Conservation (phyloP, 179 eudicot species). For the Heliamphora pulchella region DNA sequence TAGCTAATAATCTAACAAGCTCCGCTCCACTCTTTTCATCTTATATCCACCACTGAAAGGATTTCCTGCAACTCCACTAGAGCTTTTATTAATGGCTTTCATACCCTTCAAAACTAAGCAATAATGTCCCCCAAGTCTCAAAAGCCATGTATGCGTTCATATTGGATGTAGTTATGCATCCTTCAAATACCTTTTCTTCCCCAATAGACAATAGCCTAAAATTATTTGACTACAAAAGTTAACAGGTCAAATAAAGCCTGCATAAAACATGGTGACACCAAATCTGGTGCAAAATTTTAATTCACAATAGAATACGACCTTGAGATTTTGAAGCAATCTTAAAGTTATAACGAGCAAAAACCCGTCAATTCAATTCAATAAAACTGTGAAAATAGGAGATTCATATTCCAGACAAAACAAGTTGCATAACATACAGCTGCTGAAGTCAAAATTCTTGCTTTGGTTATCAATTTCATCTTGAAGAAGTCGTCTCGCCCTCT, state of each 20-base stretch:
- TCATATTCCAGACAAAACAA: conserved; percentile 12
- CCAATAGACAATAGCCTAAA: no score
- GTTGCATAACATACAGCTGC: conserved; percentile 40
- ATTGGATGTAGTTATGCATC: not conserved
- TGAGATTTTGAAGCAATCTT: not conserved
- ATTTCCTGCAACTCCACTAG: not conserved
- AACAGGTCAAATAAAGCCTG: not conserved
- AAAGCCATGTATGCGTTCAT: not conserved
- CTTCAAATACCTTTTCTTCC: not conserved
- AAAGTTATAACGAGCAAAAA: not conserved
- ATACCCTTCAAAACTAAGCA: not conserved
- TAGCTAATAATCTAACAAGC: not conserved
- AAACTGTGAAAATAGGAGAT: not conserved
- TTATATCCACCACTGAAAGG: not conserved
- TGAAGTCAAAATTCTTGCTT: conserved; percentile 46
- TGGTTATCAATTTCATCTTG: conserved; percentile 44
- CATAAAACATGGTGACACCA: not conserved
- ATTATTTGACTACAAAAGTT: not conserved
- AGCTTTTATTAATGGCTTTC: not conserved
- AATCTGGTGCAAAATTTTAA: not conserved
- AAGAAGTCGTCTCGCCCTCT: conserved; percentile 44
- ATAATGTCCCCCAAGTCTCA: not conserved
- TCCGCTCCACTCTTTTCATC: no score
- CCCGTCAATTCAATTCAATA: not conserved
- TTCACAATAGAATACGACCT: not conserved